Base-by-base conservation (phyloP, 768 basidiomycete genomes). In the Solioccasus polychromus region DNA sequence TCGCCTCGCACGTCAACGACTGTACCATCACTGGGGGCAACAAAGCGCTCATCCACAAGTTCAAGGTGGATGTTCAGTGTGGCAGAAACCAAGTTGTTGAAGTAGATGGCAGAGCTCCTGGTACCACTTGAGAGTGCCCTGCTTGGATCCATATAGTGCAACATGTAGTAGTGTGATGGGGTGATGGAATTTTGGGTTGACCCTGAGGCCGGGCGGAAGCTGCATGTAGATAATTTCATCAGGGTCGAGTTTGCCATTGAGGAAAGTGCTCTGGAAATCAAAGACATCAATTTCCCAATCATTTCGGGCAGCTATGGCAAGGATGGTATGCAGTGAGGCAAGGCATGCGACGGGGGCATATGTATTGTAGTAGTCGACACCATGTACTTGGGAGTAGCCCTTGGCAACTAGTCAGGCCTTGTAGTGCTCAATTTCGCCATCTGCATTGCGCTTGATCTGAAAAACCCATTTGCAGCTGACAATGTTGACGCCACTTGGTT, bases 381-480 rank as follows among this genome's bases (percentile, higher is more conserved):
- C 28, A 7, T 28, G 28, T 28, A 59, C 49, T 52, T 79, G 77
- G 0, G 61, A 44, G 56, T 68, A 72, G 0, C 77, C 70, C 42
- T 71, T 59, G 0, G 71, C 71, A 0, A 77, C 73, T 0, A 78
- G 56, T 1, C 69, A 39, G 1, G 70, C 74, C 53, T 76, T 77
- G 65, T 70, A 69, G 1, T 59, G 52, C 1, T 50, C 46, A 22
- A 75, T 57, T 1, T 53, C 38, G 19, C 74, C 74, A 3, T 51
- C 29, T 1, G 59, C 48, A 44, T 74, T 69, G 23, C 56, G 42
- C 53, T 80, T 79, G 25, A 63, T 48, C 15, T 52, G 51, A 50
- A 67, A 77, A 5, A 77, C 71, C 71, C 71, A 76, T 17, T 66
- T 61, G n/a, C n/a, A n/a, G n/a, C n/a, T n/a, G n/a, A n/a, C n/a